phyloP scores from a whole-genome alignment of 176 grass and related monocot genomes.

The Typha latifolia region DNA sequence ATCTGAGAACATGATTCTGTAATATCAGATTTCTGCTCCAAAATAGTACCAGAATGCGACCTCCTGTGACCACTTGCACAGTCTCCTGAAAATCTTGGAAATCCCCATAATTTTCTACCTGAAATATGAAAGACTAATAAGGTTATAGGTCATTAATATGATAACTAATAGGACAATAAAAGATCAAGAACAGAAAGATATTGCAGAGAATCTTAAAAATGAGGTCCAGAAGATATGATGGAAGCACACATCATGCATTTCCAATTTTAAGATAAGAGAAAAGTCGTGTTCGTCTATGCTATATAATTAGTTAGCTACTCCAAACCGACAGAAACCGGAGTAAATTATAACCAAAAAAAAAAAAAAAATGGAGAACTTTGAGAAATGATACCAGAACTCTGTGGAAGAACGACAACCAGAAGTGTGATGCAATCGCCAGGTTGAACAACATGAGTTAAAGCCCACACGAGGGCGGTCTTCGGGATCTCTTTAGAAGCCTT shows the following conservation, averaged over 20 bases:
- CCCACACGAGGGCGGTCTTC: conserved; percentile 84
- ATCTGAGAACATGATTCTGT: conserved; percentile 72
- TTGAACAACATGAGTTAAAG: conserved; percentile 86
- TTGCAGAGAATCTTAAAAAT: too few species aligned
- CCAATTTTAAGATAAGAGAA: too few species aligned
- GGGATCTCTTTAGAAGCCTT: conserved; percentile 80
- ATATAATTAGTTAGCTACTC: too few species aligned
- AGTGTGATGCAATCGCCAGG: conserved; percentile 77
- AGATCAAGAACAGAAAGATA: too few species aligned
- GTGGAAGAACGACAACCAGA: conserved; percentile 60
- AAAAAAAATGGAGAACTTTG: background rate
- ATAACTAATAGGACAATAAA: conserved; percentile 1
- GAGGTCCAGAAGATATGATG: too few species aligned
- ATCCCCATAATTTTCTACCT: conserved; percentile 94
- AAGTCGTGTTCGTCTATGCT: too few species aligned
- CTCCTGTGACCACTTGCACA: conserved; percentile 84
- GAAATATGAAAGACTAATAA: conserved; percentile 13
- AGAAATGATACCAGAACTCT: conserved; percentile 65
- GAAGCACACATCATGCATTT: too few species aligned
- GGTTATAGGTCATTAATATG: conserved; percentile 16
- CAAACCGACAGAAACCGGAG: background rate
- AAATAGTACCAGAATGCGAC: conserved; percentile 24
- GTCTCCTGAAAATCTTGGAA: conserved; percentile 82
- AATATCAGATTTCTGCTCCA: conserved; percentile 81
- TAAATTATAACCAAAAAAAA: conserved; percentile 11